A percentile compares a stretch with the other conserved stretches of the same genome.
Evolutionary conservation across 169 alveolate genomes (phyloP).

Genomic region (Eimeria maxima): DNA sequence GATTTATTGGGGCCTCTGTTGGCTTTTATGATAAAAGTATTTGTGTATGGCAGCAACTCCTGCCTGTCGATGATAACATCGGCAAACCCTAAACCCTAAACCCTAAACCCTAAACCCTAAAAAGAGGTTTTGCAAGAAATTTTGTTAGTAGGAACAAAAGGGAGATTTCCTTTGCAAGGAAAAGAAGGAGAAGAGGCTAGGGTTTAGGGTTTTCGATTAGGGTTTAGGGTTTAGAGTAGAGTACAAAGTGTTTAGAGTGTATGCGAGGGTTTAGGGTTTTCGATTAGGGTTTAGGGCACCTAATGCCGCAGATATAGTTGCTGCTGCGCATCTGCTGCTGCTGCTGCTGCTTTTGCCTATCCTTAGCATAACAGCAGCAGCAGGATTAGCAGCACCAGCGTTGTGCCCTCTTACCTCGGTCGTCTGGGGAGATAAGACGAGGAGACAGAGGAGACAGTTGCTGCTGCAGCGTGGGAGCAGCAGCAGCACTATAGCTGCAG

Average conservation of each 20-base stretch:
- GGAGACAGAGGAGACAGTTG: not conserved
- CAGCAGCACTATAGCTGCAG: not conserved
- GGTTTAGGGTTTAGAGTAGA: not conserved
- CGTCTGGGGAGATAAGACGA: not conserved
- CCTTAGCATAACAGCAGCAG: too few relatives aligned
- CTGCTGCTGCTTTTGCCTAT: not conserved
- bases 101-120: not conserved
- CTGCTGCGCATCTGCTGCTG: constrained; percentile 14
- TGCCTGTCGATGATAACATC: not conserved
- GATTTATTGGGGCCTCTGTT: constrained; percentile 11
- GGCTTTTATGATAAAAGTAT: constrained; percentile 26
- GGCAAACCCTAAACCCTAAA: too few relatives aligned
- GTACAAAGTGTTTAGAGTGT: not conserved
- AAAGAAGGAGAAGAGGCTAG: not conserved
- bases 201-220: too few relatives aligned
- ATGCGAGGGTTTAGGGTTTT: not conserved
- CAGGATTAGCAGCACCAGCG: not conserved
- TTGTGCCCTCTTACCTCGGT: not conserved
- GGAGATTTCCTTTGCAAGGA: not conserved
- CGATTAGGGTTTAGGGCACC: not conserved
- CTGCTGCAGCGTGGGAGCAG: not conserved
- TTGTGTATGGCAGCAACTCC: constrained; percentile 9
- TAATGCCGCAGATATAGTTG: not conserved
- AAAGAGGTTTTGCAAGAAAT: not conserved
- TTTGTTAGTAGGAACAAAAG: too few relatives aligned